A percentile compares a stretch with the other conserved stretches of the same genome.
phyloP scores from a whole-genome alignment of 2,329 filamentous ascomycete species.

The Hyphodiscus sp. region DNA sequence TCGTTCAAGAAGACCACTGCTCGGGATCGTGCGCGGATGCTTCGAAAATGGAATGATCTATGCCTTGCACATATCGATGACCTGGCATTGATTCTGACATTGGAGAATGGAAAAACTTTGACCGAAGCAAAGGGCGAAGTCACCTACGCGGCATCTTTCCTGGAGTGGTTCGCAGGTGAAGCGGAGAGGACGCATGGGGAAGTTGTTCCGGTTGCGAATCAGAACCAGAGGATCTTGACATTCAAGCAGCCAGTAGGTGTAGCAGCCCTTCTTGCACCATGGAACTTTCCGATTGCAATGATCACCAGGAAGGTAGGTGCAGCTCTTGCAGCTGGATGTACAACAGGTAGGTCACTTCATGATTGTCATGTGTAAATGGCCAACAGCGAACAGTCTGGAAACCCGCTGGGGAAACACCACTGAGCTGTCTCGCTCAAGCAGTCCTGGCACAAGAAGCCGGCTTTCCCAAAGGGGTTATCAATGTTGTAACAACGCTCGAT shows the following conservation, averaged over 20 bases:
- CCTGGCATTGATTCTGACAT: slow-evolving; percentile 51
- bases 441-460: slow-evolving; percentile 70
- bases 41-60: slow-evolving; percentile 62
- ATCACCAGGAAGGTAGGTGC: slow-evolving; percentile 41
- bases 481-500: slow-evolving; percentile 46
- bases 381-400: slow-evolving; percentile 53
- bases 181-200: slow-evolving; percentile 14
- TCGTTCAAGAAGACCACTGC: slow-evolving; percentile 52
- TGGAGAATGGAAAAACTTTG: slow-evolving; percentile 64
- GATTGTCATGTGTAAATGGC: background rate
- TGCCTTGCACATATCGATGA: slow-evolving; percentile 61
- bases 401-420: slow-evolving; percentile 75
- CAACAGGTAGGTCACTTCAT: slow-evolving; percentile 40
- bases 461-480: slow-evolving; percentile 68
- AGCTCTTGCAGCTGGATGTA: slow-evolving; percentile 80
- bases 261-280: slow-evolving; percentile 14
- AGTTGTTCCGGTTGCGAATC: slow-evolving; percentile 5
- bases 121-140: slow-evolving; percentile 54
- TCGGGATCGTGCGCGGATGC: slow-evolving; percentile 52
- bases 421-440: slow-evolving; percentile 67
- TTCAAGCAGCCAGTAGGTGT: slow-evolving; percentile 21
- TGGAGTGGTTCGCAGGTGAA: slow-evolving; percentile 56
- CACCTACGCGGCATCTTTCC: slow-evolving; percentile 52
- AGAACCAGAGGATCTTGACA: slow-evolving; percentile 9
- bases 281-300: slow-evolving; percentile 50